Percentiles rank a stretch among this genome's conserved stretches.
phyloP scores from a whole-genome alignment of 1,139 yeast species.

The Diutina neorugosa region DNA sequence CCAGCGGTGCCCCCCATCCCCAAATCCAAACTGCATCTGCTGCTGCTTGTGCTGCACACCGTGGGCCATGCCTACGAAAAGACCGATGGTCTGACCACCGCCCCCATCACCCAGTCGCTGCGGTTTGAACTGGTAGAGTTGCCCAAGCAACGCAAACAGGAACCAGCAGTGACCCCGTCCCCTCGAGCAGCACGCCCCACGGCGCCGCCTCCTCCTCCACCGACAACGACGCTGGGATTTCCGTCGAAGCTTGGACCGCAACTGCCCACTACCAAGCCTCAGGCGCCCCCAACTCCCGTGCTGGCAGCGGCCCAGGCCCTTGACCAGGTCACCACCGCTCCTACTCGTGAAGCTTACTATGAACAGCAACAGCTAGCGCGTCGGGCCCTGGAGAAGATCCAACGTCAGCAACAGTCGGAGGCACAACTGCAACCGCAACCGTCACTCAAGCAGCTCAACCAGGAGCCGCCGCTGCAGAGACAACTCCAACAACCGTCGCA shows the following conservation, averaged over 20 bases:
- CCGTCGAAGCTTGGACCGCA: neutral
- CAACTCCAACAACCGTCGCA: slow-evolving; percentile 6
- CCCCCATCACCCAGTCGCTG: slow-evolving; percentile 24
- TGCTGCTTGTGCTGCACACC: slow-evolving; percentile 4
- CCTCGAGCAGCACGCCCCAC: slow-evolving; percentile 20
- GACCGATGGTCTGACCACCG: slow-evolving; percentile 23
- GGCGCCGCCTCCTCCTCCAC: slow-evolving; percentile 9
- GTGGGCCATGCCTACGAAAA: slow-evolving; percentile 5
- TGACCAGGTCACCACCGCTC: slow-evolving; percentile 8
- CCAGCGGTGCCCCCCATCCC: neutral
- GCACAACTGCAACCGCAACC: neutral
- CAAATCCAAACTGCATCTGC: neutral
- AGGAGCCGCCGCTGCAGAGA: slow-evolving; percentile 1
- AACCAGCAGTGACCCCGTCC: slow-evolving; percentile 8
- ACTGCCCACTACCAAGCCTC: neutral
- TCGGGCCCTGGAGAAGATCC: neutral
- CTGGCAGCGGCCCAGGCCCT: slow-evolving; percentile 4
- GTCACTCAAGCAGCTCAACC: neutral
- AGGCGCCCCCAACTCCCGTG: neutral
- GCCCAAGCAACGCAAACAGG: slow-evolving; percentile 16
- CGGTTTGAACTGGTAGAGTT: slow-evolving; percentile 14
- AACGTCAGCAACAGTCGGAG: neutral
- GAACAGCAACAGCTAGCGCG: neutral
- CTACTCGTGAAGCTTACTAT: slow-evolving; percentile 8
- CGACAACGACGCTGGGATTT: neutral